Conservation (phyloP, 257 asterid genomes). For the Primulina tabacum region DNA sequence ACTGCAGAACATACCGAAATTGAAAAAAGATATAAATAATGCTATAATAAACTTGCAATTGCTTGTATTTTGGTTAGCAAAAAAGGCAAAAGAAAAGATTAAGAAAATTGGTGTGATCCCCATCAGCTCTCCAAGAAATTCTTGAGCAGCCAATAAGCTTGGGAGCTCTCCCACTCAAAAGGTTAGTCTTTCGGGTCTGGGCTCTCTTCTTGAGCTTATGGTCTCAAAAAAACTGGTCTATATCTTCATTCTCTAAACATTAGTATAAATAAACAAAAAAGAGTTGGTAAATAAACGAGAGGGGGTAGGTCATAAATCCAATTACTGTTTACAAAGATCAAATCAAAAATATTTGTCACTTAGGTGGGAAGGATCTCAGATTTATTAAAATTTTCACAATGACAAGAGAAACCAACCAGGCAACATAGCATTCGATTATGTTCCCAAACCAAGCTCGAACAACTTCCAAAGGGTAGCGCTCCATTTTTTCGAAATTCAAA, state of each 20-base stretch:
- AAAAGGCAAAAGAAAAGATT: neutral
- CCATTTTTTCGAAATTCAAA: neutral
- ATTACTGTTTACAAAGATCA: neutral
- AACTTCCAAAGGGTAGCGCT: neutral
- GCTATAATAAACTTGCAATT: neutral
- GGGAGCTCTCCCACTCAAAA: neutral
- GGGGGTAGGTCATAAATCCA: neutral
- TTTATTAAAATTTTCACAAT: too few relatives aligned
- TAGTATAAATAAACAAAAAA: neutral
- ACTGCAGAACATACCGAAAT: conserved; percentile 40
- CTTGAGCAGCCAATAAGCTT: neutral
- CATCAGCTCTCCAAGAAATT: neutral
- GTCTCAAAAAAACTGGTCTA: neutral
- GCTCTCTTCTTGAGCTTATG: neutral
- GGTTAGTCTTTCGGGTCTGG: neutral
- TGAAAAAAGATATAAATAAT: neutral
- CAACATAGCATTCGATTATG: neutral
- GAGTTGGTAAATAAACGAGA: neutral
- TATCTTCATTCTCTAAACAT: neutral
- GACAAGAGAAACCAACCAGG: neutral
- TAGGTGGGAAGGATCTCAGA: neutral
- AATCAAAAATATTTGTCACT: neutral
- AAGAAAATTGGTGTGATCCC: neutral
- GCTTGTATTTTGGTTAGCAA: neutral
- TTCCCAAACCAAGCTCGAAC: neutral